Evolutionary conservation across 2,329 filamentous ascomycete genomes (phyloP).

Genomic region (Fusarium sublunatum): DNA sequence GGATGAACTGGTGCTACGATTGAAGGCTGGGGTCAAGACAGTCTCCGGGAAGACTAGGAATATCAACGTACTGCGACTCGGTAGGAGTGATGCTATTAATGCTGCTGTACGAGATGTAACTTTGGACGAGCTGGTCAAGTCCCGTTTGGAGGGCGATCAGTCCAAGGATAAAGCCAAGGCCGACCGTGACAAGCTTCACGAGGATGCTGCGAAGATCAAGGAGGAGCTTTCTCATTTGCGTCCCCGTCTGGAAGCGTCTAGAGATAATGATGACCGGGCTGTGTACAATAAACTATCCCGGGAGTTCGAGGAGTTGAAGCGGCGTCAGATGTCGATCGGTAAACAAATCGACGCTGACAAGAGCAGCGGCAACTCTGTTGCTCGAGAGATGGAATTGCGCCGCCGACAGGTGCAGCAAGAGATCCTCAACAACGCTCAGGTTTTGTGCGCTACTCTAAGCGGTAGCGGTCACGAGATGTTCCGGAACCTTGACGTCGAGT

Average conservation of each 20-base stretch:
- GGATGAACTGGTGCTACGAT: constrained; percentile 91
- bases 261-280: constrained; percentile 63
- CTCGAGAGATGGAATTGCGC: constrained; percentile 86
- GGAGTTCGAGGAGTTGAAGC: constrained; percentile 81
- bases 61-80: constrained; percentile 89
- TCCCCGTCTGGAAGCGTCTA: constrained; percentile 75
- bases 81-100: constrained; percentile 93
- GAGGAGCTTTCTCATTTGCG: constrained; percentile 77
- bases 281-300: constrained; percentile 71
- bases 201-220: constrained; percentile 78
- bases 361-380: constrained; percentile 83
- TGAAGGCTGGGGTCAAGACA: constrained; percentile 88
- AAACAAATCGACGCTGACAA: constrained; percentile 87
- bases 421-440: constrained; percentile 88
- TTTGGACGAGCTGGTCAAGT: constrained; percentile 88
- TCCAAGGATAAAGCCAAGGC: constrained; percentile 68
- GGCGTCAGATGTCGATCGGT: constrained; percentile 77
- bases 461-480: constrained; percentile 98
- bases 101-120: constrained; percentile 89
- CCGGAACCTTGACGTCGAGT: constrained; percentile 91
- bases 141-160: constrained; percentile 71
- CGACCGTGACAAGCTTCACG: constrained; percentile 69
- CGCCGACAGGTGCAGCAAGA: constrained; percentile 88
- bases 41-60: constrained; percentile 76
- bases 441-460: constrained; percentile 94